Conservation (phyloP, 1,139 yeast genomes). For the Geotrichum restrictum region DNA sequence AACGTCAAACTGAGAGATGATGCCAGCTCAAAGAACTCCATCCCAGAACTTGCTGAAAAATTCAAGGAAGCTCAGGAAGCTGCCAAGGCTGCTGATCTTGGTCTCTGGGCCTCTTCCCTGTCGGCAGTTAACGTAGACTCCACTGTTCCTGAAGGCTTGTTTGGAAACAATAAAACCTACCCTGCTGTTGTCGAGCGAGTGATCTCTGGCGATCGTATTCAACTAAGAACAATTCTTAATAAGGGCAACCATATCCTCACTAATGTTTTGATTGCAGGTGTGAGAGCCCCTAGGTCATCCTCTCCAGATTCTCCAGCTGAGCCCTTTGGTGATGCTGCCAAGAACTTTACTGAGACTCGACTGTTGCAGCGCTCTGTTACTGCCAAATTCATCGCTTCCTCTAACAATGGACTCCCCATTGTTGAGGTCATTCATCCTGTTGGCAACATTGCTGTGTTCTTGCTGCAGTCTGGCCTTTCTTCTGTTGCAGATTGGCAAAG, state of each 20-base stretch:
- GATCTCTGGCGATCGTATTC: constrained; percentile 70
- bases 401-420: constrained; percentile 56
- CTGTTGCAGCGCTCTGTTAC: constrained; percentile 61
- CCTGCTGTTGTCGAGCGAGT: constrained; percentile 69
- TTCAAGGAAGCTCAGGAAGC: constrained; percentile 46
- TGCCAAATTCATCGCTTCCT: constrained; percentile 52
- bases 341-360: constrained; percentile 61
- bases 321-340: constrained; percentile 64
- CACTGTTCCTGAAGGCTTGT: constrained; percentile 42
- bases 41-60: constrained; percentile 37
- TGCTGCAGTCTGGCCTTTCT: constrained; percentile 67
- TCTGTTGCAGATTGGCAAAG: constrained; percentile 83
- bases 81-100: constrained; percentile 50
- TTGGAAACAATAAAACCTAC: constrained; percentile 41
- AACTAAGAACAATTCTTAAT: constrained; percentile 51
- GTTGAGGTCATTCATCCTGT: constrained; percentile 62
- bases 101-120: constrained; percentile 49
- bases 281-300: constrained; percentile 67
- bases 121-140: constrained; percentile 37
- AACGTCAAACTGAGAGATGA: constrained; percentile 61
- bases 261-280: constrained; percentile 67
- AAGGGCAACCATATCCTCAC: constrained; percentile 45
- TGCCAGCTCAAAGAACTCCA: constrained; percentile 38
- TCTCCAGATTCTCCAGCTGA: constrained; percentile 40
- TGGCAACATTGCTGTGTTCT: constrained; percentile 68